phyloP scores from a whole-genome alignment of 768 basidiomycete genomes.

The Termitomyces sp. region DNA sequence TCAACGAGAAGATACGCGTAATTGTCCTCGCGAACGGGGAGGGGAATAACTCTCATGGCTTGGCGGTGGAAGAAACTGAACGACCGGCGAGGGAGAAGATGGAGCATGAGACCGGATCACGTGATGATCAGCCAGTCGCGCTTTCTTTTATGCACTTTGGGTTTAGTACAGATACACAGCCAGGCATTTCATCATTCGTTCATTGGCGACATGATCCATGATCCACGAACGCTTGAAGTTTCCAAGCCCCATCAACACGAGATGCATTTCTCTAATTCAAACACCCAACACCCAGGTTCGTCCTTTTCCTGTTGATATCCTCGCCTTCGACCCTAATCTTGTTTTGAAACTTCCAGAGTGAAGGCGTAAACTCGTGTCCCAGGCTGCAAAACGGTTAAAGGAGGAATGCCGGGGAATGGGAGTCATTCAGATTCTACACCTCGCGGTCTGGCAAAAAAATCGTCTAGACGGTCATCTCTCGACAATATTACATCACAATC shows the following conservation, averaged over 20 bases:
- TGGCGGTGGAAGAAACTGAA: slow-evolving; percentile 9
- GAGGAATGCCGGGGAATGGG: neutral
- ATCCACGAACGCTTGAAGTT: neutral
- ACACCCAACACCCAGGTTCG: neutral
- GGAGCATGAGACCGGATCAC: slow-evolving; percentile 11
- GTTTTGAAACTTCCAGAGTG: neutral
- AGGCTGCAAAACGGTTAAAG: neutral
- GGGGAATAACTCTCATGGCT: slow-evolving; percentile 70
- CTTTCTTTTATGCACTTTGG: too few relatives aligned
- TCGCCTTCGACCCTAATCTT: neutral
- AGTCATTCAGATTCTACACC: too few relatives aligned
- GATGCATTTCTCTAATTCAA: neutral
- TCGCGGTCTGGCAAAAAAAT: too few relatives aligned
- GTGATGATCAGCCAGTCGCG: neutral
- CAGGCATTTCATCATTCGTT: neutral
- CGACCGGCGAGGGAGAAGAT: slow-evolving; percentile 14
- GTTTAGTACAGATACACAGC: too few relatives aligned
- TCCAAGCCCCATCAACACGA: neutral
- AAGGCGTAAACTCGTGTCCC: neutral
- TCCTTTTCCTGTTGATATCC: neutral
- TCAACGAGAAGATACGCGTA: slow-evolving; percentile 84
- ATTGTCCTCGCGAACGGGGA: slow-evolving; percentile 79
- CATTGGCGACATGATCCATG: neutral
- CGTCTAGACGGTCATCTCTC: too few relatives aligned
- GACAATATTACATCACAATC: too few relatives aligned